Evolutionary conservation across 805 yeast species (phyloP).

Genomic region (Zygosaccharomyces pseudorouxii): DNA sequence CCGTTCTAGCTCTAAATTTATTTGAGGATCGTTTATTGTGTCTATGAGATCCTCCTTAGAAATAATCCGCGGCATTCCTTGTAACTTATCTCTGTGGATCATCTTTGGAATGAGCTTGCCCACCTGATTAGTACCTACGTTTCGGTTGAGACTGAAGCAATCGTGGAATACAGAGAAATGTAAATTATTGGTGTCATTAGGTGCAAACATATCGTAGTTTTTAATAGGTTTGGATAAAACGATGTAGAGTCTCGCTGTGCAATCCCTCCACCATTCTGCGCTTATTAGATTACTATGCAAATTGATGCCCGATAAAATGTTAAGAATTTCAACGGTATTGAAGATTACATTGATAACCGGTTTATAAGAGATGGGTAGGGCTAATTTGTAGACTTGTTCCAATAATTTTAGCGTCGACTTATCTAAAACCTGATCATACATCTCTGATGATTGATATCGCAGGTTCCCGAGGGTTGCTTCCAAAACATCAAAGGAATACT

Average conservation of each 20-base stretch:
- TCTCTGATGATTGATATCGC: slow-evolving; percentile 17
- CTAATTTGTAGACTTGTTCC: slow-evolving; percentile 34
- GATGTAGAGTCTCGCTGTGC: slow-evolving; percentile 22
- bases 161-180: slow-evolving; percentile 18
- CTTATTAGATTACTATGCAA: slow-evolving; percentile 6
- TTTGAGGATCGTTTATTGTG: neutral
- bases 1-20: slow-evolving; percentile 21
- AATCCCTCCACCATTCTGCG: slow-evolving; percentile 28
- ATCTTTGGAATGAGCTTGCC: slow-evolving; percentile 23
- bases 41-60: slow-evolving; percentile 24
- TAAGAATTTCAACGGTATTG: slow-evolving; percentile 51
- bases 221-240: slow-evolving; percentile 20
- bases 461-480: slow-evolving; percentile 41
- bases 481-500: slow-evolving; percentile 52
- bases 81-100: slow-evolving; percentile 20
- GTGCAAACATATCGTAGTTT: slow-evolving; percentile 12
- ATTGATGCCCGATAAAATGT: slow-evolving; percentile 37
- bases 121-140: slow-evolving; percentile 26
- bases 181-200: slow-evolving; percentile 5
- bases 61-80: slow-evolving; percentile 26
- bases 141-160: slow-evolving; percentile 26
- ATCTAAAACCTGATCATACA: slow-evolving; percentile 22
- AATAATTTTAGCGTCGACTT: slow-evolving; percentile 20
- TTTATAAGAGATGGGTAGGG: slow-evolving; percentile 43
- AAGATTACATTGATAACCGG: slow-evolving; percentile 50